Evolutionary conservation across 805 yeast species (phyloP), one percentile per base, ranked within the genome.

Genomic region (Sungouiozyma intestinalis): DNA sequence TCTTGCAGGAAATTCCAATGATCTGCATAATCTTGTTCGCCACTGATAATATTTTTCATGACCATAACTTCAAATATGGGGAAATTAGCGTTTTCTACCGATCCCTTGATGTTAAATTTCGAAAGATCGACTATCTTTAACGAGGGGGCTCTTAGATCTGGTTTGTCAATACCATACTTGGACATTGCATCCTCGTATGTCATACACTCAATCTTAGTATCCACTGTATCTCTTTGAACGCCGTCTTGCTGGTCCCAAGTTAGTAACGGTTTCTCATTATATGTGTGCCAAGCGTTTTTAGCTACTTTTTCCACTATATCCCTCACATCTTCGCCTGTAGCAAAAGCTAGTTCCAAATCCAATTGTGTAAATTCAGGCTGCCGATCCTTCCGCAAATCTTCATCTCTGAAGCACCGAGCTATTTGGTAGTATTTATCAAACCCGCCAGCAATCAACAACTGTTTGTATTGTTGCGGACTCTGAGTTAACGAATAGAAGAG

Each of bases 341-440:
- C 80, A 66, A 81, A 92, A 16, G 88, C 75, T 90, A 92, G 81
- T 61, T 92, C 99, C 63, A 92, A 52, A 68, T 92, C 99, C n/a
- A 92, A 66, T 63, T 92, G 99, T 1, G 98, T 92, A 60, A 92
- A 92, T 59, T 92, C 98, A 0, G 97, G 97, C 63, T 92, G 98
- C 62, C 98, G 74, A 60, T 92, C 98, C 1, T 85, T 79, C 45
- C 99, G 72, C 44, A 92, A 70, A 63, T 92, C 97, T 60, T 92
- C 99, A 60, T 92, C 98, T 49, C 99, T 72, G 60, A 92, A 92
- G 60, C 99, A 92, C 54, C 76, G 79, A 3, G 98, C 97, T 33
- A 92, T 68, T 63, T 92, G 98, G 62, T 76, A 92, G 62, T 92
- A 92, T 39, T 76, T 71, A 40, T 81, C 72, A 33, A 92, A 76